Conservation (phyloP, 371 early-diverging fungal species). For the Zopfochytrium polystomum region DNA sequence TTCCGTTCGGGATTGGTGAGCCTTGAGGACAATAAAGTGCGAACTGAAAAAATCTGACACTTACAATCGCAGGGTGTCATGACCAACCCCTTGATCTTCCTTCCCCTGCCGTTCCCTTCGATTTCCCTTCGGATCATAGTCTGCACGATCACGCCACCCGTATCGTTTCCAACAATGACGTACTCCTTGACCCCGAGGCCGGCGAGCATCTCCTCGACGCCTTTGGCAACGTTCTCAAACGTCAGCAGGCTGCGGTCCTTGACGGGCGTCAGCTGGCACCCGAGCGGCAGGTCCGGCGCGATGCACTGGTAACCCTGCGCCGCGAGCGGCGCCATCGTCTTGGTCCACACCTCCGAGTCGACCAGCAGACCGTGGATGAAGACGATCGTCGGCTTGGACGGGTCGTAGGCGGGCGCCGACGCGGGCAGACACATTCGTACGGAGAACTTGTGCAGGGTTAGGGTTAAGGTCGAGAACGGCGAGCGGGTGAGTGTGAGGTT, state of each 20-base stretch:
- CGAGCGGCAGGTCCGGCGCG: slow-evolving; percentile 6
- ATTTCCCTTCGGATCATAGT: neutral
- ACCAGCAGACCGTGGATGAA: slow-evolving; percentile 5
- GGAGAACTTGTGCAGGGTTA: too few species aligned
- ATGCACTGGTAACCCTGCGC: neutral
- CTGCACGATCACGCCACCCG: slow-evolving; percentile 6
- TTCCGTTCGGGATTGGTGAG: too few species aligned
- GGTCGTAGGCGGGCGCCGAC: too few species aligned
- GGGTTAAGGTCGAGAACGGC: too few species aligned
- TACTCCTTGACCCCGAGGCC: slow-evolving; percentile 3
- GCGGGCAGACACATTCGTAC: too few species aligned
- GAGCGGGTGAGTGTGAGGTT: too few species aligned
- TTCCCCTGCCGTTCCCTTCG: neutral
- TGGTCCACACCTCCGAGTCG: neutral
- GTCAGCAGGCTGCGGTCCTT: neutral
- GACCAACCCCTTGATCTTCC: neutral
- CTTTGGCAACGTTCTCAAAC: slow-evolving; percentile 2
- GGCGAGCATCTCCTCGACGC: neutral
- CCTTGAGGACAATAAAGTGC: too few species aligned
- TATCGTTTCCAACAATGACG: slow-evolving; percentile 7
- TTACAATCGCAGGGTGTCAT: slow-evolving; percentile 6
- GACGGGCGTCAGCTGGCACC: slow-evolving; percentile 1
- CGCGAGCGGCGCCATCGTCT: neutral
- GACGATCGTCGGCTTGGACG: too few species aligned
- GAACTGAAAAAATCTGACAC: too few species aligned